phyloP scores from a whole-genome alignment of 2,329 filamentous ascomycete species.

The Spiromastix sp. region DNA sequence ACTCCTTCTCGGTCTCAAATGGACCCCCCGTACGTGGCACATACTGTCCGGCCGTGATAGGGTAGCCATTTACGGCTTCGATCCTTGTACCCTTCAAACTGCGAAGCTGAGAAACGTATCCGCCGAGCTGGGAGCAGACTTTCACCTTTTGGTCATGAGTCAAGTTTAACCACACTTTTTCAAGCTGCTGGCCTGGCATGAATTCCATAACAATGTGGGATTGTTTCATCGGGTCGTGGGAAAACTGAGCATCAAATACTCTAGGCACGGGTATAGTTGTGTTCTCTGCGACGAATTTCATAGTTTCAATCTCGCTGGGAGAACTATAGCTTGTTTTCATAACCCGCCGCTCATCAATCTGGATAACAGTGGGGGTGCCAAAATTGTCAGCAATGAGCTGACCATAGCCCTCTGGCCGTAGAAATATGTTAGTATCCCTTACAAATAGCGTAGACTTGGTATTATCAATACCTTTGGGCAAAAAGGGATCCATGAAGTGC shows the following conservation, averaged over 20 bases:
- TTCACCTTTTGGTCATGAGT: conserved; percentile 4
- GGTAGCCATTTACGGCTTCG: conserved; percentile 2
- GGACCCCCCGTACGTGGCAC: conserved; percentile 2
- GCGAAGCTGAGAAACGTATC: conserved; percentile 7
- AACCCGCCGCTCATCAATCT: neutral
- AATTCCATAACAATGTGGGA: conserved; percentile 3
- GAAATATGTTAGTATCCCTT: too few relatives aligned
- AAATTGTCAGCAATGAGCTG: too few relatives aligned
- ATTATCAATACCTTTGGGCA: too few relatives aligned
- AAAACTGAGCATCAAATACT: neutral
- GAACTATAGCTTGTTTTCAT: neutral
- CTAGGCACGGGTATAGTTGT: conserved; percentile 1
- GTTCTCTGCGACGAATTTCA: conserved; percentile 2
- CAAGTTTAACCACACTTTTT: conserved; percentile 7
- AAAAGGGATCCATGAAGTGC: too few relatives aligned
- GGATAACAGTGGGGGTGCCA: neutral
- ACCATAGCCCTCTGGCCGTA: too few relatives aligned
- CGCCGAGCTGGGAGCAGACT: conserved; percentile 6
- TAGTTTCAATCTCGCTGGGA: neutral
- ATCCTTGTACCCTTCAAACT: conserved; percentile 4
- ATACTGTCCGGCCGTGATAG: neutral
- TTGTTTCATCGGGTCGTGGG: neutral
- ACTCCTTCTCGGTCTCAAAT: conserved; percentile 7
- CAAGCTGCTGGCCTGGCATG: conserved; percentile 5
- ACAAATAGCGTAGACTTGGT: too few relatives aligned